Base-by-base conservation (phyloP, 176 grass and related monocot genomes). In the Urochloa ruziziensis region DNA sequence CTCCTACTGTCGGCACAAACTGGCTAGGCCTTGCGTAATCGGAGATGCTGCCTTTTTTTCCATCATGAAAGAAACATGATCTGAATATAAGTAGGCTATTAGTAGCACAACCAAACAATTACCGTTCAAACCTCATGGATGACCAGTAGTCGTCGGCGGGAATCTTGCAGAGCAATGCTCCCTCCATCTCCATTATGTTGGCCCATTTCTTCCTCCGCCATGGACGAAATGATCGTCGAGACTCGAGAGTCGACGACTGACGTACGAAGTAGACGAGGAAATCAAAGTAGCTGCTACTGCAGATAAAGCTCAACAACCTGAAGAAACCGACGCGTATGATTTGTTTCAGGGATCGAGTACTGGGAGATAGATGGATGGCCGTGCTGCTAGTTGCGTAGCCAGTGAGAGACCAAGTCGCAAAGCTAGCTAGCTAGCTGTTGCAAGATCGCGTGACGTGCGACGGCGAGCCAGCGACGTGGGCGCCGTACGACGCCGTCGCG, bases 1-100 rank as follows among this genome's bases (percentile, higher is more conserved):
- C 82, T 82, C 72, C 29, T 36, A 64, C 37, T 78, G 83, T 79
- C 84, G 88, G 79, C 79, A 83, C 57, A 77, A 47, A 64, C 65
- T 29, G 28, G 34, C 35, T 19, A 70, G 54, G 23, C 83, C 6
- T 76, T 83, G 88, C 87, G 75, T 84, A 79, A 80, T 67, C 65
- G 10, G 72, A 73, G 56, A 82, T 71, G 34, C 21, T 59, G 34
- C 28, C 23, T 58, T 39, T 60, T 59, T 49, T 72, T 7, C 48
- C 25, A 4, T 72, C 69, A 56, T 40, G 66, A 82, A 86, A 82
- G 57, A 10, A 82, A 72, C 40, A 25, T 79, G 79, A 83, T 23
- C 32, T 73, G 49, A 61, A 25, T 48, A n/a, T 68, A 43, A 18
- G 43, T 6, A 40, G 39, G 39, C 39, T 9, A 40, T 6, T 6